A percentile compares a stretch with the other conserved stretches of the same genome.
phyloP scores from a whole-genome alignment of 2,329 filamentous ascomycete species.

The Chaetomium olivaceum region DNA sequence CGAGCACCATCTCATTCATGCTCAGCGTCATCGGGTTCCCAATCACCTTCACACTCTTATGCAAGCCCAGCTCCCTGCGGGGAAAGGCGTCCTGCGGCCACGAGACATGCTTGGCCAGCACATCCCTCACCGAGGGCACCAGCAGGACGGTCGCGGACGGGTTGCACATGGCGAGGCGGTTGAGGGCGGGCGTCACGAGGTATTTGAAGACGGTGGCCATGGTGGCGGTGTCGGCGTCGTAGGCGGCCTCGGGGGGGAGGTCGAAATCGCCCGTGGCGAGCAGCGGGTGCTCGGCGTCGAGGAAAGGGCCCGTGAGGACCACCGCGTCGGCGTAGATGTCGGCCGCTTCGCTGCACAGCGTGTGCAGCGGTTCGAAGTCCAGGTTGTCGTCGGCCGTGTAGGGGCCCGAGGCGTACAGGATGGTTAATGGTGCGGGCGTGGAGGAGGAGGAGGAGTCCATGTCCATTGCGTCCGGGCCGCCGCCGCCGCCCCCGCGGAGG shows the following conservation, averaged over 20 bases:
- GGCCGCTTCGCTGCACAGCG: slow-evolving; percentile 75
- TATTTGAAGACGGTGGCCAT: slow-evolving; percentile 81
- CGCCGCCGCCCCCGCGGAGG: slow-evolving; percentile 51
- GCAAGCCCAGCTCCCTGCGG: slow-evolving; percentile 73
- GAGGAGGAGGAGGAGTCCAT: slow-evolving; percentile 58
- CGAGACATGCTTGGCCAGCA: slow-evolving; percentile 77
- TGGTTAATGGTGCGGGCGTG: slow-evolving; percentile 68
- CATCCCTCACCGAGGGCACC: slow-evolving; percentile 79
- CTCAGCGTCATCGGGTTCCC: slow-evolving; percentile 89
- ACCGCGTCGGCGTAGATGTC: slow-evolving; percentile 75
- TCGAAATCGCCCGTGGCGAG: slow-evolving; percentile 80
- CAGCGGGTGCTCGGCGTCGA: slow-evolving; percentile 88
- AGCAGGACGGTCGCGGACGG: slow-evolving; percentile 80
- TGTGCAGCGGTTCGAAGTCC: slow-evolving; percentile 82
- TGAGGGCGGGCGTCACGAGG: slow-evolving; percentile 72
- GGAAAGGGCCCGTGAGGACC: slow-evolving; percentile 81
- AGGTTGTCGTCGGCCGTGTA: slow-evolving; percentile 93
- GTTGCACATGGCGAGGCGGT: slow-evolving; percentile 67
- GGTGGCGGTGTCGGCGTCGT: slow-evolving; percentile 76
- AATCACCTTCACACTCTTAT: slow-evolving; percentile 73
- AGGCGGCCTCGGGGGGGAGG: slow-evolving; percentile 64
- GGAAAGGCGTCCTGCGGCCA: slow-evolving; percentile 71
- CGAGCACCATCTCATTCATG: slow-evolving; percentile 83
- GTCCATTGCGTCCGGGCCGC: slow-evolving; percentile 64
- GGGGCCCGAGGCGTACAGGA: slow-evolving; percentile 80